phyloP scores from a whole-genome alignment of 1,139 yeast species.

The Pichia sp. region DNA sequence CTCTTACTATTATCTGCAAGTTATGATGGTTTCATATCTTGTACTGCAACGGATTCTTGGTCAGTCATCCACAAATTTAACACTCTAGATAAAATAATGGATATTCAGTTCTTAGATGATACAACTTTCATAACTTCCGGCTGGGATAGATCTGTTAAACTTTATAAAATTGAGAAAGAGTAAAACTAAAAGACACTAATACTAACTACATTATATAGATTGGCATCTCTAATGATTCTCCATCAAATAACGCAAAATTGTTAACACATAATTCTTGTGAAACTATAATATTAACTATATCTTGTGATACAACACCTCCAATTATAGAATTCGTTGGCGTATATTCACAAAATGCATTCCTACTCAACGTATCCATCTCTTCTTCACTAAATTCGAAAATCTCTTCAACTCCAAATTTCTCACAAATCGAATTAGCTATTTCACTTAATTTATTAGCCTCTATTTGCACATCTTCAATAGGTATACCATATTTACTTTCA shows the following conservation, averaged over 20 bases:
- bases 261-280: slow-evolving; percentile 75
- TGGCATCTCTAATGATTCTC: slow-evolving; percentile 65
- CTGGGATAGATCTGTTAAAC: slow-evolving; percentile 73
- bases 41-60: slow-evolving; percentile 78
- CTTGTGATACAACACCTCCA: slow-evolving; percentile 90
- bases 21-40: slow-evolving; percentile 58
- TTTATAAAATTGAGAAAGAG: slow-evolving; percentile 32
- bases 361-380: slow-evolving; percentile 35
- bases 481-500: slow-evolving; percentile 10
- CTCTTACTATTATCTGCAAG: slow-evolving; percentile 53
- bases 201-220: slow-evolving; percentile 40
- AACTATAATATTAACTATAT: slow-evolving; percentile 75
- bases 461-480: slow-evolving; percentile 20
- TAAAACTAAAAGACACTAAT: background rate
- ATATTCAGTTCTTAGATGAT: slow-evolving; percentile 45
- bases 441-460: slow-evolving; percentile 22
- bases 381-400: slow-evolving; percentile 28
- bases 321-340: slow-evolving; percentile 82
- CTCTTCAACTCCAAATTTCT: slow-evolving; percentile 33
- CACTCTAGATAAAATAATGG: slow-evolving; percentile 66
- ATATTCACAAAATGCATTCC: slow-evolving; percentile 60
- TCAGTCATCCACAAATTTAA: slow-evolving; percentile 42
- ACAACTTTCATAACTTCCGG: slow-evolving; percentile 55
- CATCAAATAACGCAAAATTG: slow-evolving; percentile 73
- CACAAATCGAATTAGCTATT: slow-evolving; percentile 27